Evolutionary conservation across 768 basidiomycete genomes (phyloP), one percentile per base, ranked within the genome.

Genomic region (Hebeloma cylindrosporum): DNA sequence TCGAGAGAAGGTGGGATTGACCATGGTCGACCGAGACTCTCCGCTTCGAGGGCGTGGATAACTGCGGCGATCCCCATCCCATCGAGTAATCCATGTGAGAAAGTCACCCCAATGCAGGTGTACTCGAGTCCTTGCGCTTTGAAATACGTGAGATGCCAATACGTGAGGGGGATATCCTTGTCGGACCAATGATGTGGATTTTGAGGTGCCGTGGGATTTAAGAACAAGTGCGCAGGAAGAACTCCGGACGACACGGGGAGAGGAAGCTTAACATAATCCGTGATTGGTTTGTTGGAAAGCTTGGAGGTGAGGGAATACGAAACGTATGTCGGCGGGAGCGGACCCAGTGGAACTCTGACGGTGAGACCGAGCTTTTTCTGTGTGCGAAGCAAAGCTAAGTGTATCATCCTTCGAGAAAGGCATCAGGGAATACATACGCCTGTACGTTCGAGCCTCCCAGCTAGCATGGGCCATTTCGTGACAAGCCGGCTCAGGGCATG

Each of bases 91-190:
- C 68, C 71, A 48, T 70, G 70, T 10, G 65, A 66, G 25, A 65
- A 60, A 11, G 69, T 57, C 46, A 74, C 66, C 3, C 72, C 71
- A 28, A 74, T 64, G 29, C 68, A 68, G 4, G 64, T 66, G 31
- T 70, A 62, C 9, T 60, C 31, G 4, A 50, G 41, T 9, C 45
- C 58, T 16, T 52, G 49, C 8, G 59, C 48, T 2, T 48, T 51
- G 47, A 72, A 68, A 39, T 65, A 60, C 4, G 69, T 70, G 17
- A 74, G 27, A 32, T 74, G 72, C 70, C 70, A 72, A 44, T 62
- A 69, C 13, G 67, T 71, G 32, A 73, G 52, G 5, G 71, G 71
- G 47, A 66, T 52, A 3, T 35, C 29, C 13, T 45, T 52, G n/a
- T 54, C 42, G 33, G 65, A 65, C 66, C 65, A 71, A n/a, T n/a